Percentiles rank a stretch among this genome's conserved stretches.
Evolutionary conservation across 2,329 filamentous ascomycete genomes (phyloP).

Genomic region (Juglanconis sp.): DNA sequence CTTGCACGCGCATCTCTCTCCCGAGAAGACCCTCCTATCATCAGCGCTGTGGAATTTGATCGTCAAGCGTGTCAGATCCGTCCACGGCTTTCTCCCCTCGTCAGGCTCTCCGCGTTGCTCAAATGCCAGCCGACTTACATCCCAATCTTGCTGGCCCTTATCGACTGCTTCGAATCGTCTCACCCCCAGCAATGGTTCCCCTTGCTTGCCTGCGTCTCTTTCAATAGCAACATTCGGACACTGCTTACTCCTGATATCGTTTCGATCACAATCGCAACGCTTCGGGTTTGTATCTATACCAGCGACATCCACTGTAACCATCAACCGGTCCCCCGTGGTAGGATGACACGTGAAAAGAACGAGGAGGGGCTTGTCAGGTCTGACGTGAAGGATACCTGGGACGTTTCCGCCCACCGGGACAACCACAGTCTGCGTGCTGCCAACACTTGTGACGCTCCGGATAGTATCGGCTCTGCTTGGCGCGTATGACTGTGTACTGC

Average conservation of each 20-base stretch:
- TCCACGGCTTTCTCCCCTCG: not conserved
- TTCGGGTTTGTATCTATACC: conserved; percentile 32
- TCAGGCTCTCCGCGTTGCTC: not conserved
- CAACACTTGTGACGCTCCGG: not conserved
- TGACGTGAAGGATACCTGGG: conserved; percentile 27
- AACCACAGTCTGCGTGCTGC: not conserved
- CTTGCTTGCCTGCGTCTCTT: conserved; percentile 20
- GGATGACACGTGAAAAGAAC: conserved; percentile 30
- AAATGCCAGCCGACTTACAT: not conserved
- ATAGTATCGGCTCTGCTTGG: not conserved
- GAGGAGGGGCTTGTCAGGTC: conserved; percentile 32
- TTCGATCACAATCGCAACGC: conserved; percentile 31
- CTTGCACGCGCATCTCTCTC: not conserved
- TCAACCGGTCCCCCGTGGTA: conserved; percentile 22
- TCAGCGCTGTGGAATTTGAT: conserved; percentile 31
- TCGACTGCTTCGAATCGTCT: conserved; percentile 25
- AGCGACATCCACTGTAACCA: conserved; percentile 31
- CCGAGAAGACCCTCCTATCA: not conserved
- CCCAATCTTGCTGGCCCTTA: not conserved
- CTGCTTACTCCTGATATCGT: conserved; percentile 8
- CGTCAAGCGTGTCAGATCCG: conserved; percentile 38
- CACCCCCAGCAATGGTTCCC: conserved; percentile 24
- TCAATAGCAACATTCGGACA: conserved; percentile 22
- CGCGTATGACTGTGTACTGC: not conserved
- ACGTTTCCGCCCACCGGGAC: conserved; percentile 15